Evolutionary conservation across 139 green algal species (phyloP).

Genomic region (Auxenochlorella pyrenoidosa): DNA sequence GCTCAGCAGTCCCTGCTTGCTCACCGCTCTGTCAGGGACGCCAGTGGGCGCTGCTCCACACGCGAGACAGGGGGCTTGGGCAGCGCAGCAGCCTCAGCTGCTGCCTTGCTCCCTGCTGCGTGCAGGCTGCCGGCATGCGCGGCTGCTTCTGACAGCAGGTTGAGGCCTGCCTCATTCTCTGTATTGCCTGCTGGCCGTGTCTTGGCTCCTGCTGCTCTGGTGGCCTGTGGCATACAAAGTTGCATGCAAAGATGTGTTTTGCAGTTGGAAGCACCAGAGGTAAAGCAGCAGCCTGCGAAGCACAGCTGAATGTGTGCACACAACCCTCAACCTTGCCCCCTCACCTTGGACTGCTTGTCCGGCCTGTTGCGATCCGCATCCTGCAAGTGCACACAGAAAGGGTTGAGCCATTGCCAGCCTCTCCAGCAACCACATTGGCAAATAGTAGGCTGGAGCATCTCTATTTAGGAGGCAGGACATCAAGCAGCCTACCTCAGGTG

Average conservation of each 20-base stretch:
- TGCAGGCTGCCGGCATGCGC: not conserved
- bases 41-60: slow-evolving; percentile 22
- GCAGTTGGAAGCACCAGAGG: too few species aligned
- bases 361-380: not conserved
- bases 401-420: too few species aligned
- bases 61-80: not conserved
- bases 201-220: slow-evolving; percentile 5
- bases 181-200: not conserved
- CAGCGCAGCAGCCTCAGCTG: not conserved
- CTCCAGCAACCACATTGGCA: too few species aligned
- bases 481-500: not conserved
- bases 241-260: too few species aligned
- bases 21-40: slow-evolving; percentile 6
- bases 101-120: not conserved
- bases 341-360: not conserved
- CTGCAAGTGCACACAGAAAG: not conserved
- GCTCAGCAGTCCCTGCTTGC: not conserved
- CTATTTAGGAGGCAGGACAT: not conserved
- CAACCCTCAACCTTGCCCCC: too few species aligned
- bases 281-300: too few species aligned
- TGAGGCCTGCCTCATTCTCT: not conserved
- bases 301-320: too few species aligned
- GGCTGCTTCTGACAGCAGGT: slow-evolving; percentile 6
- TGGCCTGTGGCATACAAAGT: not conserved
- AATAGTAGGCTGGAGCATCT: too few species aligned